A percentile compares a stretch with the other conserved stretches of the same genome.
phyloP scores from a whole-genome alignment of 768 basidiomycete genomes.

The Hebeloma cylindrosporum region DNA sequence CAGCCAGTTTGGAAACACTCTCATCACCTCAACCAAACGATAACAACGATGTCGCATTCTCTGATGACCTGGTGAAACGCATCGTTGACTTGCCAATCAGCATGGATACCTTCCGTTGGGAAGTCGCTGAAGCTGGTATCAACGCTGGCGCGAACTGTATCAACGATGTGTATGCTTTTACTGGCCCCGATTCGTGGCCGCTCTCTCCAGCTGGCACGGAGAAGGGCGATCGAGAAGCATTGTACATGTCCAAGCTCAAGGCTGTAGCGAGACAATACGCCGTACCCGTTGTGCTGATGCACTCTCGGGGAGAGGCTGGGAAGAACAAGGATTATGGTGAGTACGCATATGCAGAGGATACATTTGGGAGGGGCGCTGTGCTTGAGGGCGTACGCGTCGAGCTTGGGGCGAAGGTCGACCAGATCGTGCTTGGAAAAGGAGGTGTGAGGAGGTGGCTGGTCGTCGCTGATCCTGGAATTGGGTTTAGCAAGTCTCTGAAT shows the following conservation, averaged over 20 bases:
- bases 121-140: conserved; percentile 74
- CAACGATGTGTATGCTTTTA: conserved; percentile 88
- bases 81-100: conserved; percentile 54
- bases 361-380: conserved; percentile 39
- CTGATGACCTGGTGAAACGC: conserved; percentile 22
- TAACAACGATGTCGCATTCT: background rate
- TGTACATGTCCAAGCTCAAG: conserved; percentile 61
- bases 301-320: conserved; percentile 84
- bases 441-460: conserved; percentile 88
- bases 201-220: conserved; percentile 13
- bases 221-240: conserved; percentile 31
- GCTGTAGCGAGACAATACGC: conserved; percentile 57
- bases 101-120: conserved; percentile 85
- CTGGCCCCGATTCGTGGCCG: conserved; percentile 53
- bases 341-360: conserved; percentile 39
- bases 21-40: background rate
- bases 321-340: conserved; percentile 62
- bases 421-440: conserved; percentile 61
- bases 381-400: conserved; percentile 70
- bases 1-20: conserved; percentile 29
- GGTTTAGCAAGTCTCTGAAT: conserved; percentile 85
- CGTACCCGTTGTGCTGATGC: conserved; percentile 91
- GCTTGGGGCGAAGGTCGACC: conserved; percentile 65
- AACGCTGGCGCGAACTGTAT: conserved; percentile 87
- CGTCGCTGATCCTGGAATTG: conserved; percentile 88